Percentiles rank a stretch among this genome's conserved stretches.
Evolutionary conservation across 2,329 filamentous ascomycete genomes (phyloP).

Genomic region (Colletotrichum falcatum): DNA sequence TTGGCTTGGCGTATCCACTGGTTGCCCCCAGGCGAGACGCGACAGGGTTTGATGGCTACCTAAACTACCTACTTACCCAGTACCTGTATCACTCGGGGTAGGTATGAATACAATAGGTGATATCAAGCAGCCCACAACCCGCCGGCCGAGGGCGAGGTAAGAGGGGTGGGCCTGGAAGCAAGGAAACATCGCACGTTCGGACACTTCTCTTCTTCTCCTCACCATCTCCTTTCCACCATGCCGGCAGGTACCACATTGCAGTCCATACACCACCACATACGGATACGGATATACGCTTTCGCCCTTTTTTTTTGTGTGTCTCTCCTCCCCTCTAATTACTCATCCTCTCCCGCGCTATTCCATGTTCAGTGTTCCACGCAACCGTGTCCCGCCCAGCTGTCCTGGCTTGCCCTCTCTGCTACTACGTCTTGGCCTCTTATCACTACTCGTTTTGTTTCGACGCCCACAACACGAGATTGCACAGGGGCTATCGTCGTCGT

Average conservation of each 20-base stretch:
- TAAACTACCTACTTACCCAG: background rate
- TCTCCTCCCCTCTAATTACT: background rate
- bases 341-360: background rate
- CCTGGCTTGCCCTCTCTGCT: background rate
- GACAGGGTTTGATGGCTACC: constrained; percentile 12
- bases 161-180: constrained; percentile 29
- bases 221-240: background rate
- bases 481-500: background rate
- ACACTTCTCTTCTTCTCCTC: constrained; percentile 33
- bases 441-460: constrained; percentile 34
- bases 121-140: constrained; percentile 22
- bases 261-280: background rate
- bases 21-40: constrained; percentile 1
- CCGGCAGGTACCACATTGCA: background rate
- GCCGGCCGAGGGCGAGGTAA: constrained; percentile 1
- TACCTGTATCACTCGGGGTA: too few species aligned
- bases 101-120: background rate
- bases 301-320: background rate
- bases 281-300: background rate
- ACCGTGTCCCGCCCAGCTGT: constrained; percentile 1
- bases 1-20: background rate
- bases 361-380: background rate
- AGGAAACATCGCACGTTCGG: constrained; percentile 38
- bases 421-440: background rate
- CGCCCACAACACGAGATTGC: constrained; percentile 32